Evolutionary conservation across 2,329 filamentous ascomycete genomes (phyloP).

Genomic region (Macrophomina tecta): DNA sequence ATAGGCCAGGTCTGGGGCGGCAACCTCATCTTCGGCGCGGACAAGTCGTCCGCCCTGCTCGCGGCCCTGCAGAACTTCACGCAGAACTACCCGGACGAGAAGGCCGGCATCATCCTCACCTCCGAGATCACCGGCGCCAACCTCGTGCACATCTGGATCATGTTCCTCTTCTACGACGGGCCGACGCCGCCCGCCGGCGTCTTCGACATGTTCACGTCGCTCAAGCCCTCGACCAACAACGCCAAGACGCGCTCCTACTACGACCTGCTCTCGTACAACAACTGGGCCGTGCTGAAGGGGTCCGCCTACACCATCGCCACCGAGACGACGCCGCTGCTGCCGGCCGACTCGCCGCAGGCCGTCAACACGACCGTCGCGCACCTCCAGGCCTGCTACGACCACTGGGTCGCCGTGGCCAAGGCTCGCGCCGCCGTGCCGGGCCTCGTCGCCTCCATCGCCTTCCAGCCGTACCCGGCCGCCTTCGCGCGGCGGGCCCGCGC

Average conservation of each 20-base stretch:
- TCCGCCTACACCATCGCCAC: constrained; percentile 43
- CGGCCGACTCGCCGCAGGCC: constrained; percentile 18
- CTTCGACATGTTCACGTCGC: constrained; percentile 63
- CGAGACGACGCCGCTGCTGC: constrained; percentile 39
- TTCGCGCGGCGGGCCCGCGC: constrained; percentile 36
- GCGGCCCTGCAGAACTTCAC: constrained; percentile 62
- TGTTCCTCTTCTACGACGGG: constrained; percentile 70
- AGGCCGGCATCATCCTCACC: constrained; percentile 66
- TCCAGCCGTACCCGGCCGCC: constrained; percentile 42
- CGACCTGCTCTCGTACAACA: constrained; percentile 54
- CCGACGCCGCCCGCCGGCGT: constrained; percentile 59
- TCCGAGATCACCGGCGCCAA: constrained; percentile 54
- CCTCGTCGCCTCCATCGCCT: constrained; percentile 42
- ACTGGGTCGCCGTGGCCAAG: constrained; percentile 39
- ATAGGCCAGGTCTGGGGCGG: constrained; percentile 53
- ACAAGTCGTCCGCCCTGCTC: constrained; percentile 51
- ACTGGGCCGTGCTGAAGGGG: constrained; percentile 46
- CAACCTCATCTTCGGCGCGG: constrained; percentile 49
- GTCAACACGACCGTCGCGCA: constrained; percentile 31
- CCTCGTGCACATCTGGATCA: constrained; percentile 60
- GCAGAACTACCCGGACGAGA: constrained; percentile 63
- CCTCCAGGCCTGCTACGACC: constrained; percentile 28
- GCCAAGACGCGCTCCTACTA: constrained; percentile 56
- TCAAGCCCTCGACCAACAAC: constrained; percentile 52
- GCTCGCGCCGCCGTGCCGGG: constrained; percentile 38